Conservation (phyloP, 2,329 filamentous ascomycete genomes). For the Dryadomyces sulphureus region DNA sequence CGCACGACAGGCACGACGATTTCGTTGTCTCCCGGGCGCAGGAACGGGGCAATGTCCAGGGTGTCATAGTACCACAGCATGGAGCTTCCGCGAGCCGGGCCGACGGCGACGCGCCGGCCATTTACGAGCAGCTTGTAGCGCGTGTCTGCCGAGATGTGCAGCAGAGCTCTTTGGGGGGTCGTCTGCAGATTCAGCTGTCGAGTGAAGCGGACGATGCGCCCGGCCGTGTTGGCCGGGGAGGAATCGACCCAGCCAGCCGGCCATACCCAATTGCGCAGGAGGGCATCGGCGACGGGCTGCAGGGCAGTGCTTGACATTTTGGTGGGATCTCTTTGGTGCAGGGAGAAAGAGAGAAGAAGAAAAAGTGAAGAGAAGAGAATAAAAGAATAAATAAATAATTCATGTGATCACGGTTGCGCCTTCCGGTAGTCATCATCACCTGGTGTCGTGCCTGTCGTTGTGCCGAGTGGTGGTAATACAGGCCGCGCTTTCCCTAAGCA, state of each 20-base stretch:
- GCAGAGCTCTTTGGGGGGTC: slow-evolving; percentile 9
- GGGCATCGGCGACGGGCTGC: slow-evolving; percentile 12
- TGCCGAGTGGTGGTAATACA: too few relatives aligned
- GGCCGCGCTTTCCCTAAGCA: too few relatives aligned
- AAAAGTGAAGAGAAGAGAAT: too few relatives aligned
- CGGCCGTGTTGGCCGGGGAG: slow-evolving; percentile 17
- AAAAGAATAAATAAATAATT: too few relatives aligned
- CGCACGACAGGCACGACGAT: slow-evolving; percentile 16
- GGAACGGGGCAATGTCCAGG: slow-evolving; percentile 15
- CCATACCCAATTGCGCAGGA: slow-evolving; percentile 25
- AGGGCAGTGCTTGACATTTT: too few relatives aligned
- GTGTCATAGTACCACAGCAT: slow-evolving; percentile 20
- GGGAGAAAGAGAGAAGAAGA: neutral
- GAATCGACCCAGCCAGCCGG: slow-evolving; percentile 19
- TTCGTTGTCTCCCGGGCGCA: slow-evolving; percentile 14
- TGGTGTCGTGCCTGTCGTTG: too few relatives aligned
- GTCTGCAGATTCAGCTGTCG: slow-evolving; percentile 13
- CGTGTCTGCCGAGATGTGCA: slow-evolving; percentile 22
- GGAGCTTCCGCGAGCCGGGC: slow-evolving; percentile 21
- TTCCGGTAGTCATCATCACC: too few relatives aligned
- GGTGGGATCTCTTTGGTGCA: too few relatives aligned
- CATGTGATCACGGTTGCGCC: too few relatives aligned
- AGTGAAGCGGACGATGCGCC: slow-evolving; percentile 18
- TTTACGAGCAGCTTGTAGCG: slow-evolving; percentile 27
- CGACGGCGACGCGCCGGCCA: slow-evolving; percentile 18